Evolutionary conservation across 2,329 filamentous ascomycete genomes (phyloP).

Genomic region (Fusarium sp.): DNA sequence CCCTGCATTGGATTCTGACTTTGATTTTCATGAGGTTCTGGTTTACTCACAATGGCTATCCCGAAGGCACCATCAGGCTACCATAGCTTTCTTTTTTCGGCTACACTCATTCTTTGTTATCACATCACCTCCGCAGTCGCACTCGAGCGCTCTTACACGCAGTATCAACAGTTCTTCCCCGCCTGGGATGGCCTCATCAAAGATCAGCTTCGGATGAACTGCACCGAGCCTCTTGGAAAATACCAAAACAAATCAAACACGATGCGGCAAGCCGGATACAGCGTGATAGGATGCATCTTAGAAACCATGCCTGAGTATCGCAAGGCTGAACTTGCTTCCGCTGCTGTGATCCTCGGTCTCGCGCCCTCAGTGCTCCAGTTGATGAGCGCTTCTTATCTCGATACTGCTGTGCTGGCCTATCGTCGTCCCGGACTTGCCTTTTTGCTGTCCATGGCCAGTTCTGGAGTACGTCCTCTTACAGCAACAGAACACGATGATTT

Average conservation of each 20-base stretch:
- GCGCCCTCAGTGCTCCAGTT: constrained; percentile 36
- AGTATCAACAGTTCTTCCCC: constrained; percentile 40
- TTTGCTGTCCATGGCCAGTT: constrained; percentile 36
- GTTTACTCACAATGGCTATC: not conserved
- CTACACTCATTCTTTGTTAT: not conserved
- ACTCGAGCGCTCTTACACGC: constrained; percentile 18
- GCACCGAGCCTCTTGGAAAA: not conserved
- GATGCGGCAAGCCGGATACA: constrained; percentile 4
- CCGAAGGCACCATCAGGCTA: not conserved
- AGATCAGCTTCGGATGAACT: constrained; percentile 7
- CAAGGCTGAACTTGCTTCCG: constrained; percentile 44
- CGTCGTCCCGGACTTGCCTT: constrained; percentile 39
- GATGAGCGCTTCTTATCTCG: constrained; percentile 36
- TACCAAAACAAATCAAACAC: constrained; percentile 14
- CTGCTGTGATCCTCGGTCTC: constrained; percentile 43
- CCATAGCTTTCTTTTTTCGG: not conserved
- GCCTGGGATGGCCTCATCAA: constrained; percentile 28
- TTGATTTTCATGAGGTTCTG: not conserved
- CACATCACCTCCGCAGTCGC: not conserved
- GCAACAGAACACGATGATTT: constrained; percentile 24
- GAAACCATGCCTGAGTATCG: constrained; percentile 38
- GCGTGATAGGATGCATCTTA: constrained; percentile 40
- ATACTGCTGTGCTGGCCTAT: constrained; percentile 39
- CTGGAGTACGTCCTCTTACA: constrained; percentile 22
- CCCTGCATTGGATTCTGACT: too few relatives aligned